phyloP scores from a whole-genome alignment of 2,329 filamentous ascomycete species.

The Hypoxylon sp. region DNA sequence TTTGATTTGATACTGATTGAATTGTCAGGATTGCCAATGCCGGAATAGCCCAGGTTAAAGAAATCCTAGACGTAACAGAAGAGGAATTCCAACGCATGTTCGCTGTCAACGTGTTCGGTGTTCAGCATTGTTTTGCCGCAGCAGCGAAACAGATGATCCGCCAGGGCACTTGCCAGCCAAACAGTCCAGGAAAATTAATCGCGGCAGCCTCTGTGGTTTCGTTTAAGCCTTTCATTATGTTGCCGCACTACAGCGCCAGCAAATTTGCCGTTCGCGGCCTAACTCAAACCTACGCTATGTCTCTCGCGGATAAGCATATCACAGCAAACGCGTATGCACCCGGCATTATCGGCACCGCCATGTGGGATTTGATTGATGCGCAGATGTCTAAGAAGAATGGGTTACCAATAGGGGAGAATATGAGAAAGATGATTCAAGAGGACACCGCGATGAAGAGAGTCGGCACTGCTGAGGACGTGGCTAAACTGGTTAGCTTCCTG shows the following conservation, averaged over 20 bases:
- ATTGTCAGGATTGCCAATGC: constrained; percentile 72
- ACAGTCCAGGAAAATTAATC: constrained; percentile 62
- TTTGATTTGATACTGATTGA: constrained; percentile 35
- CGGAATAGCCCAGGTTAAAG: constrained; percentile 71
- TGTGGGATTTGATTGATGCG: constrained; percentile 79
- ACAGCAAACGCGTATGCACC: constrained; percentile 78
- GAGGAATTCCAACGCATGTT: constrained; percentile 73
- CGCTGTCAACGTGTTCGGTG: constrained; percentile 74
- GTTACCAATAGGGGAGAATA: constrained; percentile 66
- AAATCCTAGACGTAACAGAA: constrained; percentile 69
- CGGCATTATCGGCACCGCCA: constrained; percentile 75
- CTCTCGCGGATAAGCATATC: constrained; percentile 74
- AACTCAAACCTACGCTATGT: constrained; percentile 76
- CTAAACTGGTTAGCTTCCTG: constrained; percentile 74
- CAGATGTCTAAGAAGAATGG: constrained; percentile 68
- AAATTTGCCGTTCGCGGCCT: constrained; percentile 79
- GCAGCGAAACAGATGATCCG: constrained; percentile 76
- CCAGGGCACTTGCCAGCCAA: constrained; percentile 65
- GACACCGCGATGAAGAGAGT: constrained; percentile 70
- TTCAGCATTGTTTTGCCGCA: constrained; percentile 75
- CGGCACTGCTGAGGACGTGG: constrained; percentile 74
- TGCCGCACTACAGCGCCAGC: constrained; percentile 74
- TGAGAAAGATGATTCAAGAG: constrained; percentile 68
- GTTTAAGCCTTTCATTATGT: constrained; percentile 71
- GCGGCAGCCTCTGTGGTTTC: constrained; percentile 70